Conservation (phyloP, 495 filamentous ascomycete species). For the Parachaetomium inaequale region DNA sequence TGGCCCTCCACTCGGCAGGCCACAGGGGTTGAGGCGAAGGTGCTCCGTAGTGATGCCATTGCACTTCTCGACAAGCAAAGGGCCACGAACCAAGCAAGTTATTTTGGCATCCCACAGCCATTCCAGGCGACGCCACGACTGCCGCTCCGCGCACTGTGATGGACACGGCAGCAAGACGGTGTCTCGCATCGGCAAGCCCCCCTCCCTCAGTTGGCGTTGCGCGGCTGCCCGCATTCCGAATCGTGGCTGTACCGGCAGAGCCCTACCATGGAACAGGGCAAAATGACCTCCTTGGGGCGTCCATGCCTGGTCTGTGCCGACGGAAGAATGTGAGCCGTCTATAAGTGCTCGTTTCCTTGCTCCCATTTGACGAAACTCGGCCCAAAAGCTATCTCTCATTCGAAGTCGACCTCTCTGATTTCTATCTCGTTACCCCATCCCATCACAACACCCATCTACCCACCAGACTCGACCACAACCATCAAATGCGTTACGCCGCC, state of each 20-base stretch:
- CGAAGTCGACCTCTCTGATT: too few species aligned
- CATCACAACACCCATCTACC: neutral
- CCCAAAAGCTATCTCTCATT: too few species aligned
- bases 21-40: neutral
- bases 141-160: neutral
- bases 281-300: neutral
- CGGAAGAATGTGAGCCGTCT: neutral
- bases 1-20: too few species aligned
- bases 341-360: too few species aligned
- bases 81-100: neutral
- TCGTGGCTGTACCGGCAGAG: neutral
- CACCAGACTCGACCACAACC: constrained; percentile 3
- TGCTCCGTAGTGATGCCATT: constrained; percentile 21
- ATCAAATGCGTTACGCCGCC: constrained; percentile 28
- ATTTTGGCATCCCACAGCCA: neutral
- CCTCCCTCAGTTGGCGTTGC: neutral
- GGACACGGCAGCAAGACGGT: neutral
- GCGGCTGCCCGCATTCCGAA: constrained; percentile 1
- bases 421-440: neutral
- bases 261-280: neutral
- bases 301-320: neutral
- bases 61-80: neutral
- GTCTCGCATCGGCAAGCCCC: neutral
- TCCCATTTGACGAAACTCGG: too few species aligned
- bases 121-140: neutral